Base-by-base conservation (phyloP, 805 yeast genomes). In the Schizosaccharomyces osmophilus region DNA sequence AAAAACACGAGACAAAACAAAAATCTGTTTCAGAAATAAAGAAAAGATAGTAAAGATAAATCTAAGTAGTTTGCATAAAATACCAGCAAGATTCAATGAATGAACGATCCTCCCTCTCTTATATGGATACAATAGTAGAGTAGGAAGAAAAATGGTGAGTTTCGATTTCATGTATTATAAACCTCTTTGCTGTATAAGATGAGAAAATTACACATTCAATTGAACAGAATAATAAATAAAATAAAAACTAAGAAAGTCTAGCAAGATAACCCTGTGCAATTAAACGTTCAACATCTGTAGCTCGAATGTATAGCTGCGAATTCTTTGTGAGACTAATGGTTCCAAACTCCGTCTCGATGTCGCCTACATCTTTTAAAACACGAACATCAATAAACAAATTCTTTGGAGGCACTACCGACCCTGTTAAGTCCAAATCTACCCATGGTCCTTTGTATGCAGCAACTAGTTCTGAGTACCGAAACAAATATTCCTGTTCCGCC, bases 301-400 rank as follows among this genome's bases (percentile, higher is more conserved):
- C 90, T 63, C 98, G 77, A 22, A 90, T 97, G 69, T 85, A 90
- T 69, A 90, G 89, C 69, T 93, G 97, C 2, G 95, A 85, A 70
- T 90, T 90, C 68, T 89, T 90, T 2, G 94, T 86, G 65, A 93
- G 73, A 67, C 89, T 89, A 73, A 93, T 88, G 29, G 61, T 68
- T 70, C 97, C 98, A 67, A 90, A 90, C 70, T 90, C 98, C 0
- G 98, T 93, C 69, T 89, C 96, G 43, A 90, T 87, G 69, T 93
- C 97, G 1, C 98, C 98, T 0, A 95, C 97, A 67, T 90, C 95
- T 69, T 85, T 85, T 61, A 90, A 72, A 6, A 90, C 97, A 63
- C 98, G 75, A 4, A 93, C 97, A 68, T 90, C 98, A 9, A 90
- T 85, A 67, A 90, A 93, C 36, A 93, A 85, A 66, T 87, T 94